Conservation (phyloP, 306 rosid genomes). For the Sicyos baderoa region DNA sequence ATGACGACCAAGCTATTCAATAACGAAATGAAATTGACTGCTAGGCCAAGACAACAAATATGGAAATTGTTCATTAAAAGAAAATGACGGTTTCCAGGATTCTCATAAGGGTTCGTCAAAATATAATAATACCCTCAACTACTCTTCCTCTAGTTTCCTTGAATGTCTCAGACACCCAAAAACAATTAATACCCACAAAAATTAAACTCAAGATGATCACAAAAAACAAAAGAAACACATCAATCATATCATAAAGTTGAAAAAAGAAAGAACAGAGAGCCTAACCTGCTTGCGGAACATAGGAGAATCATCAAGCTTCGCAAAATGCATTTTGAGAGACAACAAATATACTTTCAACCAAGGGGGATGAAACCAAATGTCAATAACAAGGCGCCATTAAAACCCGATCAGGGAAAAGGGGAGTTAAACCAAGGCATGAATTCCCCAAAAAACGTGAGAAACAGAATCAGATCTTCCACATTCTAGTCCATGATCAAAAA, state of each 20-base stretch:
- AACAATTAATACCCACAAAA: not conserved
- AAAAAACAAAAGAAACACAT: not conserved
- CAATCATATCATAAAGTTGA: slow-evolving; percentile 1
- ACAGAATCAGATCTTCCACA: slow-evolving; percentile 35
- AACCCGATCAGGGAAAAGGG: slow-evolving; percentile 15
- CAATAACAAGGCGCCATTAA: slow-evolving; percentile 15
- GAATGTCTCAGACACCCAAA: not conserved
- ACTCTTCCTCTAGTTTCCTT: slow-evolving; percentile 13
- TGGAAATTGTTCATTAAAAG: slow-evolving; percentile 9
- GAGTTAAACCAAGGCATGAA: slow-evolving; percentile 13
- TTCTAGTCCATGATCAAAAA: slow-evolving; percentile 25
- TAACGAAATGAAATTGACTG: slow-evolving; percentile 1
- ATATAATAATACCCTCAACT: not conserved
- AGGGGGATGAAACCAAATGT: slow-evolving; percentile 12
- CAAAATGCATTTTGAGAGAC: slow-evolving; percentile 68
- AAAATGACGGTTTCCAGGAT: slow-evolving; percentile 7
- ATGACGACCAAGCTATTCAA: not conserved
- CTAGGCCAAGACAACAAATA: slow-evolving; percentile 14
- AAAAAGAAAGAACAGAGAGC: slow-evolving; percentile 6
- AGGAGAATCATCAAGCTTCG: slow-evolving; percentile 98
- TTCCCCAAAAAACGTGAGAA: slow-evolving; percentile 17
- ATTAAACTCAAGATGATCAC: not conserved
- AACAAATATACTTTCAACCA: not conserved
- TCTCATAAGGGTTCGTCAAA: not conserved
- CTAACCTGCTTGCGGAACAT: slow-evolving; percentile 99